A percentile compares a stretch with the other conserved stretches of the same genome.
Conservation (phyloP, 345 rosid genomes). For the Bretschneidera sinensis region DNA sequence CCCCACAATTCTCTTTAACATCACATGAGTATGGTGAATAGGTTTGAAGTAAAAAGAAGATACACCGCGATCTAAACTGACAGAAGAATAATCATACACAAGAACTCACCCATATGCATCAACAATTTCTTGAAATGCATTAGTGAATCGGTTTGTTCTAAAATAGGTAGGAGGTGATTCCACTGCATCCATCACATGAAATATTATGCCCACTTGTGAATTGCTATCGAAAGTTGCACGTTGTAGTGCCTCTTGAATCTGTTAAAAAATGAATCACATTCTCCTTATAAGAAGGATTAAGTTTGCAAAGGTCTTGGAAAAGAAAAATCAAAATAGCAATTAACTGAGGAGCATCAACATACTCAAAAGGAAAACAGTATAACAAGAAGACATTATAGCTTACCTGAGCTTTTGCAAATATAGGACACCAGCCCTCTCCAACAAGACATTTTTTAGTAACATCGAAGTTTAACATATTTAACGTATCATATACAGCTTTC, state of each 20-base stretch:
- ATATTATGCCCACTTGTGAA: slow-evolving; percentile 91
- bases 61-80: not conserved
- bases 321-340: not conserved
- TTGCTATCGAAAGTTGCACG: slow-evolving; percentile 92
- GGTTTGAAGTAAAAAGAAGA: not conserved
- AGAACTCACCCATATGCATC: slow-evolving; percentile 94
- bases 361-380: not conserved
- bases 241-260: slow-evolving; percentile 90
- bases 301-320: slow-evolving; percentile 16
- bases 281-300: slow-evolving; percentile 15
- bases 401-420: slow-evolving; percentile 87
- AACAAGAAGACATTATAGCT: slow-evolving; percentile 11
- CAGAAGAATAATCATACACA: slow-evolving; percentile 6
- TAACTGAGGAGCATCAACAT: not conserved
- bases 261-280: slow-evolving; percentile 25
- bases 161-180: slow-evolving; percentile 96
- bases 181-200: slow-evolving; percentile 79
- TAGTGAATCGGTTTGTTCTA: slow-evolving; percentile 79
- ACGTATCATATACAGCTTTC: slow-evolving; percentile 83
- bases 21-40: not conserved
- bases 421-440: slow-evolving; percentile 98
- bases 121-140: slow-evolving; percentile 93
- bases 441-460: slow-evolving; percentile 97
- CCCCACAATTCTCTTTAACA: not conserved
- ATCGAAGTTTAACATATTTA: slow-evolving; percentile 95